Percentiles rank a stretch among this genome's conserved stretches.
Evolutionary conservation across 2,329 filamentous ascomycete species (phyloP).

Genomic region (Emmonsiellopsis sp.): DNA sequence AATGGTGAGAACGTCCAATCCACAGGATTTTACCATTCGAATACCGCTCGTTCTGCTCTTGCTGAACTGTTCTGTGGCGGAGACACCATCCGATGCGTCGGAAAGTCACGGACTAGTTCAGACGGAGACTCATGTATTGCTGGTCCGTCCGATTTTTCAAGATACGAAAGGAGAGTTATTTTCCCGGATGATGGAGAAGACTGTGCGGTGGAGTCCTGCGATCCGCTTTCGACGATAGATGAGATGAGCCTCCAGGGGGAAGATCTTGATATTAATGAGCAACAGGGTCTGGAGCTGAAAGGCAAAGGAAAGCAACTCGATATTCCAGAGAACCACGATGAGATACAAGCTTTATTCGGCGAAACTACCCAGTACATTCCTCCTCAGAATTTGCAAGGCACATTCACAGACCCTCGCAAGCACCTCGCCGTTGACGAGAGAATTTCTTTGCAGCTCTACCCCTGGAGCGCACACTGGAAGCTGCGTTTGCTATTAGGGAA

Average conservation of each 20-base stretch:
- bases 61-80: not conserved
- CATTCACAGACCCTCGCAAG: too few species aligned
- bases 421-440: too few species aligned
- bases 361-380: too few species aligned
- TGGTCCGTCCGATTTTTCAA: not conserved
- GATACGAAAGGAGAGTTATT: not conserved
- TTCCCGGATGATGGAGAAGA: not conserved
- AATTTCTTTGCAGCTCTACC: too few species aligned
- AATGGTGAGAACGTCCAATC: not conserved
- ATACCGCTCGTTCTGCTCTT: not conserved
- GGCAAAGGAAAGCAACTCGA: not conserved
- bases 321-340: not conserved
- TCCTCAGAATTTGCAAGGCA: too few species aligned
- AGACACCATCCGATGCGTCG: not conserved
- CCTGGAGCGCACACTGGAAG: too few species aligned
- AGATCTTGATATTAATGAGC: not conserved
- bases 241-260: not conserved
- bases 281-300: not conserved
- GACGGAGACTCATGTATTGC: not conserved
- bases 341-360: not conserved
- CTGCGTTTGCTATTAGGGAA: too few species aligned
- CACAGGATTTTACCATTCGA: not conserved
- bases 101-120: not conserved
- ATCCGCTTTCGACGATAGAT: not conserved
- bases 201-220: conserved; percentile 3